Evolutionary conservation across 2,329 filamentous ascomycete species (phyloP).

Genomic region (Madurella mycetomatis): DNA sequence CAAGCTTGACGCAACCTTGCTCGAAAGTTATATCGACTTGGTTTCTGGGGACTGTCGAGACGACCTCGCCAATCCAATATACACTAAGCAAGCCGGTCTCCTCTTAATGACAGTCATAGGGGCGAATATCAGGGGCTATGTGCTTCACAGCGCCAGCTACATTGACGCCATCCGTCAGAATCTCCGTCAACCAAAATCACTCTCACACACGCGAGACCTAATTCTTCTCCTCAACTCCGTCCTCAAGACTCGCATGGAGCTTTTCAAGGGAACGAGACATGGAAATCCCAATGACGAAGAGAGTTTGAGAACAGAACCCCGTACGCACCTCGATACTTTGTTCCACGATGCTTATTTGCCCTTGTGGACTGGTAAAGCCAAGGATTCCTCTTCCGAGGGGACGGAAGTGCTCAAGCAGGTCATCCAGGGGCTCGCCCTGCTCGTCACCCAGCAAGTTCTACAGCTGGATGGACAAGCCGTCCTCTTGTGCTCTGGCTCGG

Average conservation of each 20-base stretch:
- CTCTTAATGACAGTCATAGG: conserved; percentile 49
- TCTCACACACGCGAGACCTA: conserved; percentile 48
- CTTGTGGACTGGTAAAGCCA: conserved; percentile 33
- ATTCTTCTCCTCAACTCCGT: conserved; percentile 48
- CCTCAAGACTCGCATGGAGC: conserved; percentile 42
- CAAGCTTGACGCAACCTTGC: conserved; percentile 21
- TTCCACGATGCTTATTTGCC: conserved; percentile 42
- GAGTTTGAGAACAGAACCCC: conserved; percentile 35
- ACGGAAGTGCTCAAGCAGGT: conserved; percentile 41
- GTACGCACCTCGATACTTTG: conserved; percentile 36
- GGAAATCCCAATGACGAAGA: conserved; percentile 32
- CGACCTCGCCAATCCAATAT: conserved; percentile 50
- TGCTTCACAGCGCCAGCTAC: conserved; percentile 42
- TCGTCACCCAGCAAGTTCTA: conserved; percentile 39
- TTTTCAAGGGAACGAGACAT: conserved; percentile 30
- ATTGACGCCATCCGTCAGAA: conserved; percentile 47
- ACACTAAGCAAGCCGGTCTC: conserved; percentile 49
- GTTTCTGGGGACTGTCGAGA: conserved; percentile 51
- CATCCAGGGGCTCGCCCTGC: conserved; percentile 42
- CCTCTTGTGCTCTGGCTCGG: conserved; percentile 33
- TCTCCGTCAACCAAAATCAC: conserved; percentile 47
- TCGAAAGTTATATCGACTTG: conserved; percentile 39
- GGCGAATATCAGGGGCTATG: conserved; percentile 45
- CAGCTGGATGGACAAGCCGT: conserved; percentile 14
- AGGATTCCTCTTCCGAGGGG: conserved; percentile 34